Conservation (phyloP, 495 filamentous ascomycete genomes). For the Bombardia bombarda region DNA sequence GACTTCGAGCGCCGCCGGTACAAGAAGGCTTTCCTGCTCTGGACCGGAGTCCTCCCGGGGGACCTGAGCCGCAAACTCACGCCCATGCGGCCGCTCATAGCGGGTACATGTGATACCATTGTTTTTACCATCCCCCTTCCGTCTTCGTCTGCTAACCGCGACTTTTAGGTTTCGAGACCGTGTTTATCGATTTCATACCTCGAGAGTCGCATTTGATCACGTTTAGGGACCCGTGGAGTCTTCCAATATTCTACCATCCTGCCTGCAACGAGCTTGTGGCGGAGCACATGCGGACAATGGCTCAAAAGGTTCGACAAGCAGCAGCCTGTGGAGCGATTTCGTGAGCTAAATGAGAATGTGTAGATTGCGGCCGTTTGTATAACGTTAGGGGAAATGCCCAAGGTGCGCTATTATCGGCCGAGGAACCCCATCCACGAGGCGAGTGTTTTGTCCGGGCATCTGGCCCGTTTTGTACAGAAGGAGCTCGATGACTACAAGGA, state of each 20-base stretch:
- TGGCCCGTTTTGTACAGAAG: slow-evolving; percentile 87
- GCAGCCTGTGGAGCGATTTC: not conserved
- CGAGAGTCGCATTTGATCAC: slow-evolving; percentile 87
- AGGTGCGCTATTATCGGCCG: slow-evolving; percentile 82
- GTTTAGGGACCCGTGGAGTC: slow-evolving; percentile 90
- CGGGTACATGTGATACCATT: slow-evolving; percentile 22
- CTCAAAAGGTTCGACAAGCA: slow-evolving; percentile 63
- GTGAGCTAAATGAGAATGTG: slow-evolving; percentile 19
- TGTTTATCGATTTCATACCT: slow-evolving; percentile 82
- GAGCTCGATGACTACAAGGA: slow-evolving; percentile 82
- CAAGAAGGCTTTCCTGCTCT: slow-evolving; percentile 65
- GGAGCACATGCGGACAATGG: slow-evolving; percentile 69
- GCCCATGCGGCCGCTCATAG: slow-evolving; percentile 63
- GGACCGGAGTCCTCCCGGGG: slow-evolving; percentile 53
- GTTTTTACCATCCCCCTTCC: too few species aligned
- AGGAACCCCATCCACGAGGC: slow-evolving; percentile 74
- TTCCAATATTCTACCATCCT: slow-evolving; percentile 86
- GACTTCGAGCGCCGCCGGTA: slow-evolving; percentile 82
- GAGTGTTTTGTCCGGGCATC: slow-evolving; percentile 70
- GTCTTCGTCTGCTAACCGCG: not conserved
- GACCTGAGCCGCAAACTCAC: slow-evolving; percentile 36
- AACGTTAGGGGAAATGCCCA: slow-evolving; percentile 77
- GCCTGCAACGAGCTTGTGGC: slow-evolving; percentile 76
- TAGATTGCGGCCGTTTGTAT: slow-evolving; percentile 81
- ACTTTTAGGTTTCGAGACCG: slow-evolving; percentile 46